phyloP scores from a whole-genome alignment of 179 eudicot genomes.

The Actinidia polygama region DNA sequence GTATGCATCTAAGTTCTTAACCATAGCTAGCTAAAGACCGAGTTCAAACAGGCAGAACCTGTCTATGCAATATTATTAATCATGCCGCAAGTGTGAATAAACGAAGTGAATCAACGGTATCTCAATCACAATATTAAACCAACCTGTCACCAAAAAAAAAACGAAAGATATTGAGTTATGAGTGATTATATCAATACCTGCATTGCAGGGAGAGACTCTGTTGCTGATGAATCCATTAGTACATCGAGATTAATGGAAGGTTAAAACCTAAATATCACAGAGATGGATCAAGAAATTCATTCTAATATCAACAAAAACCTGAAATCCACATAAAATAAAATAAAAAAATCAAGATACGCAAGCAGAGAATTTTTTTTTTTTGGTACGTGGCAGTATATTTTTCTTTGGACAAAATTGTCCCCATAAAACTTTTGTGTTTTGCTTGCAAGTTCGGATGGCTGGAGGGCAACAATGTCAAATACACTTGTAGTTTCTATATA shows the following conservation, averaged over 20 bases:
- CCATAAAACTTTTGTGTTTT: too few relatives aligned
- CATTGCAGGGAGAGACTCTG: constrained; percentile 31
- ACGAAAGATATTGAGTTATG: neutral
- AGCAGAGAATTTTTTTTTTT: too few relatives aligned
- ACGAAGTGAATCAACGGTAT: neutral
- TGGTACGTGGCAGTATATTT: too few relatives aligned
- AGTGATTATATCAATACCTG: constrained; percentile 28
- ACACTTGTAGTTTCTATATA: too few relatives aligned
- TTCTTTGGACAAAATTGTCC: too few relatives aligned
- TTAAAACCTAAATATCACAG: neutral
- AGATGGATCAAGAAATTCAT: neutral
- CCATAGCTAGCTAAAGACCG: neutral
- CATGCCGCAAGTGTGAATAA: neutral
- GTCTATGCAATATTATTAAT: neutral
- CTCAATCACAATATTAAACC: neutral
- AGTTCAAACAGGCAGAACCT: neutral
- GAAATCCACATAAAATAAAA: neutral
- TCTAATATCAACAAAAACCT: neutral
- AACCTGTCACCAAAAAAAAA: too few relatives aligned
- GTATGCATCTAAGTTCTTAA: neutral
- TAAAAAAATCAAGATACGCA: neutral
- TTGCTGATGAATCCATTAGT: constrained; percentile 31
- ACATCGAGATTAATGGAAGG: neutral
- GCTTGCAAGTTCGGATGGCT: too few relatives aligned
- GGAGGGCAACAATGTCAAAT: too few relatives aligned